These are phyloP conservation scores for Pythium rishiriense DNA, from an alignment of 352 stramenopile genomes.

Conservation along the genomic window DNA sequence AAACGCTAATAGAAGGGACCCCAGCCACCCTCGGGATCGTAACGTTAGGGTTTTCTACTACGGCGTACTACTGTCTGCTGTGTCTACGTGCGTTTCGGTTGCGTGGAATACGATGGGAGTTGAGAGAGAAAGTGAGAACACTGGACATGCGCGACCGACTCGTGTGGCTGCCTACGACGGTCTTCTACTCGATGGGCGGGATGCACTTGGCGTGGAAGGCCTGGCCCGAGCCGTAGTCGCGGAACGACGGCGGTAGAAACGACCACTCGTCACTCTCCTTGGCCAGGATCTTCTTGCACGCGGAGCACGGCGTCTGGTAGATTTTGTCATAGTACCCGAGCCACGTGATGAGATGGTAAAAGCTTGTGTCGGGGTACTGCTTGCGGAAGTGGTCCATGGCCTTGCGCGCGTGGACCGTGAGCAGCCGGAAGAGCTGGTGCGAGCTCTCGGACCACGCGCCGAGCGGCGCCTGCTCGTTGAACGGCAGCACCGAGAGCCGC, in stretches of 20 bases:
- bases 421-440: slow-evolving; percentile 77
- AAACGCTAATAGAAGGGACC: neutral
- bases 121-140: too few species aligned
- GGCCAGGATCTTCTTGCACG: slow-evolving; percentile 84
- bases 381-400: slow-evolving; percentile 83
- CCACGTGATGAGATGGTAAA: slow-evolving; percentile 88
- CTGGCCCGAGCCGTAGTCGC: slow-evolving; percentile 79
- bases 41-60: neutral
- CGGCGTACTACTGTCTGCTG: neutral
- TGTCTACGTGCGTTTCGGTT: neutral
- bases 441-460: slow-evolving; percentile 82
- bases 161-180: too few species aligned
- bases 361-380: slow-evolving; percentile 83
- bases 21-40: neutral
- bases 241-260: slow-evolving; percentile 83
- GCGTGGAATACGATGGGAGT: neutral
- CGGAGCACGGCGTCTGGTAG: slow-evolving; percentile 83
- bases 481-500: slow-evolving; percentile 76
- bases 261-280: slow-evolving; percentile 83
- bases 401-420: slow-evolving; percentile 75
- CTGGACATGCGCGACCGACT: too few species aligned
- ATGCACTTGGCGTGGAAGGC: slow-evolving; percentile 86
- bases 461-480: slow-evolving; percentile 74
- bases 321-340: slow-evolving; percentile 88
- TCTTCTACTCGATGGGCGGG: slow-evolving; percentile 39